Evolutionary conservation across 1,284 basidiomycete species (phyloP).

Genomic region (Waitea zeae): DNA sequence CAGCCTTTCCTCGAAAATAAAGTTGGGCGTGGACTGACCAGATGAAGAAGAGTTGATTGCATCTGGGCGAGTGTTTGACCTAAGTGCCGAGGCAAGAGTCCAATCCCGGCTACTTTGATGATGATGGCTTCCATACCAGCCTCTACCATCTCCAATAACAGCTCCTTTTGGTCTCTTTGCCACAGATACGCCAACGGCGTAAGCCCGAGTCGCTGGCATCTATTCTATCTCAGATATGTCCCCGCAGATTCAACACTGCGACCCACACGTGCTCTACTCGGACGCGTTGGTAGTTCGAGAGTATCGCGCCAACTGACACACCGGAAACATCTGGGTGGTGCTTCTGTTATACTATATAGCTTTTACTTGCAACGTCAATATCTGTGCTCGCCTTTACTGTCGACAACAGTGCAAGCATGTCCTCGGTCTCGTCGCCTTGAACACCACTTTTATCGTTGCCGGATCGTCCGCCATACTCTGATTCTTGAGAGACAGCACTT

Average conservation of each 20-base stretch:
- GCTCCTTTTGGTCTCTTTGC: constrained; percentile 77
- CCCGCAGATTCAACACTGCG: background rate
- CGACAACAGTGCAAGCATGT: constrained; percentile 66
- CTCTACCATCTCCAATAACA: constrained; percentile 78
- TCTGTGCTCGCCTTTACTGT: constrained; percentile 52
- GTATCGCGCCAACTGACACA: constrained; percentile 89
- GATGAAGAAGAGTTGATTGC: constrained; percentile 51
- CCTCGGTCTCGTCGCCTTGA: constrained; percentile 89
- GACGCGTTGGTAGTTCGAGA: constrained; percentile 94
- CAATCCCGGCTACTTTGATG: constrained; percentile 95
- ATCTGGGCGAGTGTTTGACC: constrained; percentile 67
- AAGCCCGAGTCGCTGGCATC: constrained; percentile 68
- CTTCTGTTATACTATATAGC: constrained; percentile 21
- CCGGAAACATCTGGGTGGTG: constrained; percentile 75
- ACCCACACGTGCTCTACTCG: constrained; percentile 93
- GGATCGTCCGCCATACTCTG: constrained; percentile 68
- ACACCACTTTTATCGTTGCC: constrained; percentile 29
- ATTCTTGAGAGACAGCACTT: constrained; percentile 61
- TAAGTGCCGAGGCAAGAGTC: constrained; percentile 64
- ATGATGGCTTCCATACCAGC: constrained; percentile 71
- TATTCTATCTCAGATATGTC: constrained; percentile 13
- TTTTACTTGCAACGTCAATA: constrained; percentile 2
- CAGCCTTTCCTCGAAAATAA: constrained; percentile 1
- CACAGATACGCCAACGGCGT: constrained; percentile 84
- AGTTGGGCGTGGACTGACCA: constrained; percentile 39